phyloP scores from a whole-genome alignment of 164 flowering plant genomes.

The Cinnamomum micranthum region DNA sequence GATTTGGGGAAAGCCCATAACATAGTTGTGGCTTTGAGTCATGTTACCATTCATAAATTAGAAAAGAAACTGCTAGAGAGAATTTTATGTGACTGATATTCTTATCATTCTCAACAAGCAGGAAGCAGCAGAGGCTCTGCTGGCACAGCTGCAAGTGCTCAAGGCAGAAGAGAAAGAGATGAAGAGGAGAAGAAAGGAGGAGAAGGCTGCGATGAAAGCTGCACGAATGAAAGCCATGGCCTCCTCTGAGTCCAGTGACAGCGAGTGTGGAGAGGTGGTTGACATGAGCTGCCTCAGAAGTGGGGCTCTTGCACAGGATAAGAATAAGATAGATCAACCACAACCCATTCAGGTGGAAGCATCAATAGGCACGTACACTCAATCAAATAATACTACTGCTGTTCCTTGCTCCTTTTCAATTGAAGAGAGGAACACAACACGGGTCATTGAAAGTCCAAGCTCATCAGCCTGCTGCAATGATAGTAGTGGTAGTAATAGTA shows the following conservation, averaged over 20 bases:
- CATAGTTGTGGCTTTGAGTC: not conserved
- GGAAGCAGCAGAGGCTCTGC: conserved; percentile 18
- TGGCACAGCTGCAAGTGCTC: conserved; percentile 15
- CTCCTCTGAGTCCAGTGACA: conserved; percentile 53
- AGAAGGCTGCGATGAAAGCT: conserved; percentile 20
- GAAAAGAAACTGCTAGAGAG: not conserved
- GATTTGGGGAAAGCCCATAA: not conserved
- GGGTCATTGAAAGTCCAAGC: too few relatives aligned
- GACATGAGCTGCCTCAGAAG: conserved; percentile 34
- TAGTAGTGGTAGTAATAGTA: not conserved
- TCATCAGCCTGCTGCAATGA: not conserved
- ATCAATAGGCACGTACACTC: not conserved
- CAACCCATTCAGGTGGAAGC: conserved; percentile 1
- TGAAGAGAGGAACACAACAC: not conserved
- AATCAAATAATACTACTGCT: not conserved
- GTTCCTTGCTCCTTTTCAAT: not conserved
- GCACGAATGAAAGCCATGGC: conserved; percentile 12
- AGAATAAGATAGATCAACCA: not conserved
- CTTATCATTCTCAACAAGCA: conserved; percentile 6
- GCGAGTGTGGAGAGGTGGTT: conserved; percentile 48
- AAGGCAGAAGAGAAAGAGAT: conserved; percentile 16
- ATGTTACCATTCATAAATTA: not conserved
- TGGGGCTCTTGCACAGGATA: not conserved
- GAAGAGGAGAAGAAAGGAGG: conserved; percentile 21
- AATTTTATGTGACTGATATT: too few relatives aligned